Base-by-base conservation (phyloP, 768 basidiomycete species). In the Podaxis pistillaris region DNA sequence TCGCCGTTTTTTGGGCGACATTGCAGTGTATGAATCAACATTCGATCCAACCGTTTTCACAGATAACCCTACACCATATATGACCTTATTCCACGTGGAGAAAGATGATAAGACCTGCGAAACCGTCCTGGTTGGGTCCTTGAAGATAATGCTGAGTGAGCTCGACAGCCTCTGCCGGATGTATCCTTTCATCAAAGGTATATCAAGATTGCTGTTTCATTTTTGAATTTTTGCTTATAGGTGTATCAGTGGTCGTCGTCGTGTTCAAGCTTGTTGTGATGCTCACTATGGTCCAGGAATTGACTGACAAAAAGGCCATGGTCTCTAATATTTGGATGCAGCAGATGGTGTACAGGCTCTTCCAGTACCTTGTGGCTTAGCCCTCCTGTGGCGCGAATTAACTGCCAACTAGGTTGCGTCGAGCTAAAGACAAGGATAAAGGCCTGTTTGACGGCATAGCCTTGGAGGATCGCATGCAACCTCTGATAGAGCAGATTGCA, bases 211-310 rank as follows among this genome's bases (percentile, higher is more conserved):
- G 4, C 4, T 4, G 28, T 5, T 5, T 28, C 4, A 5, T 4
- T 41, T 41, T 9, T 41, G 65, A 60, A 73, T 73, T 63, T 73
- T 75, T 22, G 68, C 74, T 58, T 67, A 69, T 1, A 63, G 72
- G 47, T 73, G n/a, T 22, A 5, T n/a, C 9, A 73, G 84, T 81
- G 51, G 82, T 77, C 26, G 79, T 84, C 13, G 67, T 76, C 8
- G 83, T 83, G 1, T 86, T 86, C 70, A 75, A 79, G 38, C 71
- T 81, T 0, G 81, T 82, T 3, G 74, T 82, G 28, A 76, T 77
- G 17, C 70, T 85, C 37, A 82, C 83, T 58, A 59, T 79, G 58
- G 79, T 78, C 2, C 72, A 83, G 22, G 71, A 79, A 19, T 81
- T 82, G 26, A 85, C 86, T 58, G 79, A 85, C 60, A 76, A 75